phyloP scores from a whole-genome alignment of 2,329 filamentous ascomycete genomes.

The Thermoascus crustaceus region DNA sequence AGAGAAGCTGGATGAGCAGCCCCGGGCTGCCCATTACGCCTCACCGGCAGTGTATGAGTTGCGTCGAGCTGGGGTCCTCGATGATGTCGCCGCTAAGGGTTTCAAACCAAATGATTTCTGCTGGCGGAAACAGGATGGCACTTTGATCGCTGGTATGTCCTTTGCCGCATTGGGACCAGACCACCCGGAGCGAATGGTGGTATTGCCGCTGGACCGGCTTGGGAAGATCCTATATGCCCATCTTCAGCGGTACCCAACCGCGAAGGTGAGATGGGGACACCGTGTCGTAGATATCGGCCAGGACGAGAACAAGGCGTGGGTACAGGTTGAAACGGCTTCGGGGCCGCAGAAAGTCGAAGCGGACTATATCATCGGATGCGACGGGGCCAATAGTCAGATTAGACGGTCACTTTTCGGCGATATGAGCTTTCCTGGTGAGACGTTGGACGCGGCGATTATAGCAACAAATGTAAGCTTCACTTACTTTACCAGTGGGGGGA shows the following conservation, averaged over 20 bases:
- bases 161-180: constrained; percentile 16
- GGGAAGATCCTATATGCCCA: constrained; percentile 35
- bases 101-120: constrained; percentile 36
- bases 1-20: constrained; percentile 48
- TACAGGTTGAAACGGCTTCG: constrained; percentile 16
- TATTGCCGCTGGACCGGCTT: constrained; percentile 38
- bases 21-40: constrained; percentile 56
- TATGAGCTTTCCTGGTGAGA: constrained; percentile 49
- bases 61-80: constrained; percentile 50
- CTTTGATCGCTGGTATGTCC: constrained; percentile 24
- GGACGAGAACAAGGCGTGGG: constrained; percentile 39
- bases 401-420: constrained; percentile 44
- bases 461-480: constrained; percentile 48
- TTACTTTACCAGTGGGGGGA: too few species aligned
- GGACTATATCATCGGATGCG: constrained; percentile 51
- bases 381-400: constrained; percentile 38
- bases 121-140: constrained; percentile 37
- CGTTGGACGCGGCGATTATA: constrained; percentile 53
- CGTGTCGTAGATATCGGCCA: constrained; percentile 42
- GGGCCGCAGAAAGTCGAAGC: constrained; percentile 19
- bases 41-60: constrained; percentile 52
- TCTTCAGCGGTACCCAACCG: constrained; percentile 24
- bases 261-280: constrained; percentile 40
- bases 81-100: constrained; percentile 39
- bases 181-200: constrained; percentile 33